phyloP scores from a whole-genome alignment of 352 stramenopile genomes.

The Pythium rhizo-oryzae region DNA sequence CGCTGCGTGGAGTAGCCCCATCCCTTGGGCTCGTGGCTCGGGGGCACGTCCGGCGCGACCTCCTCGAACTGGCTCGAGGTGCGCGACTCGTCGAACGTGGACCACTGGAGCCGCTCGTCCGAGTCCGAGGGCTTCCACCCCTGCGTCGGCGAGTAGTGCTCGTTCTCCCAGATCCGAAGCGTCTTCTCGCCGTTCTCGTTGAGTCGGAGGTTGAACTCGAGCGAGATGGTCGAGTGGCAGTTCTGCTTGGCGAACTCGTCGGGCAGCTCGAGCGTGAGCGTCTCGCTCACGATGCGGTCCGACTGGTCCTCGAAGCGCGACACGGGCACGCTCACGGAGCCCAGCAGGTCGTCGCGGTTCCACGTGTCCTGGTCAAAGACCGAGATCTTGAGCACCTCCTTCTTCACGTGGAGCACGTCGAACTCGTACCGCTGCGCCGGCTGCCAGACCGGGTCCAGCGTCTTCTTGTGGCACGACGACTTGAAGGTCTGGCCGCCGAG shows the following conservation, averaged over 20 bases:
- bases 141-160: conserved; percentile 45
- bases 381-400: conserved; percentile 51
- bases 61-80: conserved; percentile 72
- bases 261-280: conserved; percentile 50
- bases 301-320: conserved; percentile 50
- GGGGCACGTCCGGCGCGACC: conserved; percentile 55
- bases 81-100: conserved; percentile 53
- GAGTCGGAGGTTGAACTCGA: conserved; percentile 52
- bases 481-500: conserved; percentile 52
- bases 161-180: conserved; percentile 72
- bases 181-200: conserved; percentile 59
- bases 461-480: conserved; percentile 50
- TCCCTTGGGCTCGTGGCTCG: conserved; percentile 50
- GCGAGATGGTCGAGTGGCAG: conserved; percentile 35
- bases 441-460: conserved; percentile 72
- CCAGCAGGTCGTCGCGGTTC: conserved; percentile 69
- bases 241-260: conserved; percentile 41
- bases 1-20: conserved; percentile 73
- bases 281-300: conserved; percentile 55
- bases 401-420: conserved; percentile 44
- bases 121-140: conserved; percentile 55
- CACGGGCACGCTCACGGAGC: conserved; percentile 49
- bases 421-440: conserved; percentile 78
- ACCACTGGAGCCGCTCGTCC: conserved; percentile 58
- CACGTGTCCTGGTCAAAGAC: conserved; percentile 72